These are phyloP conservation scores for Umbellularia californica DNA, from an alignment of 164 flowering plant species.

Conservation along the genomic window DNA sequence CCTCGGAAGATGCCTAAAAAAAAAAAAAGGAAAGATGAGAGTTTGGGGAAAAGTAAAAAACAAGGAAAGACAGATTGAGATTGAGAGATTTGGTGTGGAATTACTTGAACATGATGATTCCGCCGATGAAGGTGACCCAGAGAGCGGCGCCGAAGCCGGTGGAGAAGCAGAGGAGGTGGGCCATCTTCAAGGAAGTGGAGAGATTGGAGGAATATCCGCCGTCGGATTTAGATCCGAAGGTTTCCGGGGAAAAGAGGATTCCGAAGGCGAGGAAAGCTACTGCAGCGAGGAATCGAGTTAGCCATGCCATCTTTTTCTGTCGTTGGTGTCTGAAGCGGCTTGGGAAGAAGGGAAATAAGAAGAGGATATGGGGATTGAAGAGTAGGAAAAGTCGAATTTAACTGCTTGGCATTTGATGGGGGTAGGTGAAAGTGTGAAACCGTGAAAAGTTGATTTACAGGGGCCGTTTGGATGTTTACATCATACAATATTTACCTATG, in stretches of 20 bases:
- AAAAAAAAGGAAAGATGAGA: not conserved
- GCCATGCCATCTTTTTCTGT: slow-evolving; percentile 63
- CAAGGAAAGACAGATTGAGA: not conserved
- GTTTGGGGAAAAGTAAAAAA: not conserved
- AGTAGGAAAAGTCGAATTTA: too few species aligned
- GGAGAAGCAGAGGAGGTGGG: slow-evolving; percentile 83
- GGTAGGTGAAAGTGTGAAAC: too few species aligned
- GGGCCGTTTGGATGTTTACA: too few species aligned
- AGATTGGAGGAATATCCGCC: slow-evolving; percentile 36
- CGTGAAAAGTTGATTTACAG: too few species aligned
- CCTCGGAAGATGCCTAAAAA: slow-evolving; percentile 69
- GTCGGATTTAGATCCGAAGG: slow-evolving; percentile 62
- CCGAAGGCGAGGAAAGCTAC: slow-evolving; percentile 74
- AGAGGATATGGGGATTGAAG: not conserved
- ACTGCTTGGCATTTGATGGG: too few species aligned
- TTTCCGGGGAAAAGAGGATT: slow-evolving; percentile 81
- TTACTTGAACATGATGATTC: slow-evolving; percentile 99
- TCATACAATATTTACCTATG: too few species aligned
- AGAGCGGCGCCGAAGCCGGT: slow-evolving; percentile 91
- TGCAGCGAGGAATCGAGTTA: slow-evolving; percentile 59
- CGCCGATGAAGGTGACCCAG: slow-evolving; percentile 99
- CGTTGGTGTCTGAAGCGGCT: too few species aligned
- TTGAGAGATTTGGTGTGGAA: not conserved
- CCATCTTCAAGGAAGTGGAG: slow-evolving; percentile 46
- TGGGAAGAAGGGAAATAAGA: not conserved